These are phyloP conservation scores for Plasmodium fragile DNA, from an alignment of 169 alveolate genomes.

Conservation along the genomic window DNA sequence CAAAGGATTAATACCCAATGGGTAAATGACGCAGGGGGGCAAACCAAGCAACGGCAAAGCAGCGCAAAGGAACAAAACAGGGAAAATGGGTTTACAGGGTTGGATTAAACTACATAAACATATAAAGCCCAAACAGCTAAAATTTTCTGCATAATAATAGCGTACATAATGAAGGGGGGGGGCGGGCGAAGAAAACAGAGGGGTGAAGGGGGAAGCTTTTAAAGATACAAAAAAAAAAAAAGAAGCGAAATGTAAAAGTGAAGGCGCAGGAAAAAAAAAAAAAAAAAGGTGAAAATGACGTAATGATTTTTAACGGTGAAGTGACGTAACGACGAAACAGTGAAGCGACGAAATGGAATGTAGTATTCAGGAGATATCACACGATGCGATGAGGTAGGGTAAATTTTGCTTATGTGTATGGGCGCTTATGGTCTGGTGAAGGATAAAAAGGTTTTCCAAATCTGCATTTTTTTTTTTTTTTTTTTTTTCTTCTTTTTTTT, in stretches of 20 bases:
- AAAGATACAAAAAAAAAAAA: slow-evolving; percentile 55
- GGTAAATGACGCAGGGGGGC: not conserved
- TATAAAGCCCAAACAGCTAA: slow-evolving; percentile 64
- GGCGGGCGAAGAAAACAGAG: not conserved
- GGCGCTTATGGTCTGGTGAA: not conserved
- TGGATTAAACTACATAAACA: slow-evolving; percentile 33
- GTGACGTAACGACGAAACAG: not conserved
- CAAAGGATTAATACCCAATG: not conserved
- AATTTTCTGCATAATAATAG: slow-evolving; percentile 13
- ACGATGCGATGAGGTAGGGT: not conserved
- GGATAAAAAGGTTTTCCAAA: not conserved
- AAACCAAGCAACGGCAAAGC: not conserved
- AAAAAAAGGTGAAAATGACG: not conserved
- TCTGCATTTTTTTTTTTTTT: not conserved
- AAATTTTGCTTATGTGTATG: not conserved
- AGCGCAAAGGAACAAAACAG: not conserved
- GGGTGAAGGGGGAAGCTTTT: slow-evolving; percentile 22
- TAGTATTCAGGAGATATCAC: not conserved
- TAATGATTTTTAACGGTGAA: not conserved
- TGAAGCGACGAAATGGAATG: not conserved
- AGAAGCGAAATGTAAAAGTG: not conserved
- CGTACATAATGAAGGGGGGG: not conserved
- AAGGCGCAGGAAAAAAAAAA: not conserved
- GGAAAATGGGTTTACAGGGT: not conserved
- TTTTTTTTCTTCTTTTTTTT: not conserved